Conservation (phyloP, 495 filamentous ascomycete species). For the Talaromyces adpressus region DNA sequence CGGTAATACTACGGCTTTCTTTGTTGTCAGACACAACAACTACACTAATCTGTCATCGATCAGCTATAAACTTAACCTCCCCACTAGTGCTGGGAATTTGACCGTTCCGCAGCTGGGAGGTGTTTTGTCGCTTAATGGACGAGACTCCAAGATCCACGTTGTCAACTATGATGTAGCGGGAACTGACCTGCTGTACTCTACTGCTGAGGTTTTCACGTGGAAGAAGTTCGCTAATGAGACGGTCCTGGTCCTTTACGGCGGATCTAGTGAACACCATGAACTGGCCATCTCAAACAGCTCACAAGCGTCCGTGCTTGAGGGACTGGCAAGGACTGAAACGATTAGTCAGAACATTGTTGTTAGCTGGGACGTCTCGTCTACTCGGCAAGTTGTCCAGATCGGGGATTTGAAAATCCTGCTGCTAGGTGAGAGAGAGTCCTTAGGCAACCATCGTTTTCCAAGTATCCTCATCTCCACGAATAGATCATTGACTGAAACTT, state of each 20-base stretch:
- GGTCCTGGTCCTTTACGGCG: constrained; percentile 63
- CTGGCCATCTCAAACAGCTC: constrained; percentile 41
- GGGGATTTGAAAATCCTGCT: constrained; percentile 50
- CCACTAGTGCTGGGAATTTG: constrained; percentile 54
- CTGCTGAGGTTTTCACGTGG: constrained; percentile 70
- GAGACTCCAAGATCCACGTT: constrained; percentile 71
- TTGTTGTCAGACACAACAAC: constrained; percentile 53
- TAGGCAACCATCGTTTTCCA: constrained; percentile 10
- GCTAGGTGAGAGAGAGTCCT: constrained; percentile 32
- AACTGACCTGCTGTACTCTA: constrained; percentile 62
- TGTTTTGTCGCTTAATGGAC: constrained; percentile 55
- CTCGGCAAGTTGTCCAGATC: constrained; percentile 47
- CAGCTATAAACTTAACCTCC: constrained; percentile 16
- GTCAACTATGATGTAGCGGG: constrained; percentile 63
- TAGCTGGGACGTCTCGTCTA: constrained; percentile 45
- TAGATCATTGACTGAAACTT: background rate
- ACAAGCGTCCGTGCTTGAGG: constrained; percentile 40
- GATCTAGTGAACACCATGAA: constrained; percentile 60
- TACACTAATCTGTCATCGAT: constrained; percentile 44
- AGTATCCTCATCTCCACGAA: background rate
- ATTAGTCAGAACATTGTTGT: constrained; percentile 42
- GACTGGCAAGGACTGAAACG: constrained; percentile 27
- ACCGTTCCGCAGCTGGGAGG: constrained; percentile 58
- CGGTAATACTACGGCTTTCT: constrained; percentile 49
- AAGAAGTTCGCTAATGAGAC: constrained; percentile 50